A percentile compares a stretch with the other conserved stretches of the same genome.
Evolutionary conservation across 768 basidiomycete species (phyloP).

Genomic region (Lyophyllum decastes): DNA sequence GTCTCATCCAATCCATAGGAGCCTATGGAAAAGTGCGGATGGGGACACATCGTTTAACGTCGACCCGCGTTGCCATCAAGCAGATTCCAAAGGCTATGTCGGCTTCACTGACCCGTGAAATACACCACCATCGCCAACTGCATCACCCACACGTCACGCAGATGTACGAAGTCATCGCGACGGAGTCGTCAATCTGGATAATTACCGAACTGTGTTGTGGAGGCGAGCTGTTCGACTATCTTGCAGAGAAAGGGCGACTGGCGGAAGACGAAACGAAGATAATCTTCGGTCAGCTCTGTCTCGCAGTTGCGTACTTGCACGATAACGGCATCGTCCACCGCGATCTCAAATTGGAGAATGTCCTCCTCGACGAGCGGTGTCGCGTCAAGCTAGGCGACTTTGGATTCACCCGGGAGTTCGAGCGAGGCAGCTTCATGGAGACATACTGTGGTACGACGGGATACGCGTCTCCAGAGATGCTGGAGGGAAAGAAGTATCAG

Average conservation of each 20-base stretch:
- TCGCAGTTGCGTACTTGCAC: conserved; percentile 93
- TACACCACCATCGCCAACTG: conserved; percentile 96
- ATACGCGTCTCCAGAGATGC: conserved; percentile 92
- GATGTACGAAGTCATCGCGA: conserved; percentile 97
- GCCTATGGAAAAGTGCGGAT: conserved; percentile 95
- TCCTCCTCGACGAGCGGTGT: conserved; percentile 87
- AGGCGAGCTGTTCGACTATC: conserved; percentile 97
- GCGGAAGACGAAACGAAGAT: conserved; percentile 81
- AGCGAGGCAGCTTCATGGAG: conserved; percentile 76
- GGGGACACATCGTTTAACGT: conserved; percentile 91
- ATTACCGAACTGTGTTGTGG: conserved; percentile 96
- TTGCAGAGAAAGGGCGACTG: conserved; percentile 91
- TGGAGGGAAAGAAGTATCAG: conserved; percentile 83
- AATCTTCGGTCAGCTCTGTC: conserved; percentile 92
- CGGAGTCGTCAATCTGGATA: conserved; percentile 94
- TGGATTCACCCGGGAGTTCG: conserved; percentile 93
- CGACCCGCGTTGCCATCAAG: conserved; percentile 93
- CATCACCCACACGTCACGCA: conserved; percentile 96
- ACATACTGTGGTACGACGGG: conserved; percentile 96
- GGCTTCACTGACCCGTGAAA: conserved; percentile 90
- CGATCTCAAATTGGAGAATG: conserved; percentile 96
- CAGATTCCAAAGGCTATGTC: conserved; percentile 96
- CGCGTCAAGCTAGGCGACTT: conserved; percentile 94
- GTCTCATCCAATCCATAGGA: conserved; percentile 46
- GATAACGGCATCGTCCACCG: conserved; percentile 93